Conservation (phyloP, 176 grass and related monocot genomes). For the Lolium multiflorum region DNA sequence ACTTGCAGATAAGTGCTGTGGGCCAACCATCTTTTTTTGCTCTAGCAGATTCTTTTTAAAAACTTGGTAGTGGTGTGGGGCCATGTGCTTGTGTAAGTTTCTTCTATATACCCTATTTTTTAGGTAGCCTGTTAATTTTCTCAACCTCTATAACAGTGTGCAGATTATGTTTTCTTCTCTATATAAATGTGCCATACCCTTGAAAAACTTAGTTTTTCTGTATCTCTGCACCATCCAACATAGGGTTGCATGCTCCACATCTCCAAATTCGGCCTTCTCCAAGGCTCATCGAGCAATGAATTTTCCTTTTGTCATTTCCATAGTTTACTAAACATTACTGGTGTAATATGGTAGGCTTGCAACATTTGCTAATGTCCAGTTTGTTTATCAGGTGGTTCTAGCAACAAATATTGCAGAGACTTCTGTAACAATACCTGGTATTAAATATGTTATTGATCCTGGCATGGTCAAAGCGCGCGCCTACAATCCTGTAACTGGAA, state of each 20-base stretch:
- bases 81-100: neutral
- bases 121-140: conserved; percentile 8
- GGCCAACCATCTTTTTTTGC: neutral
- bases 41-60: neutral
- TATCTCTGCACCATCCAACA: conserved; percentile 18
- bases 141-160: neutral
- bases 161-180: neutral
- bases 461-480: conserved; percentile 95
- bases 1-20: neutral
- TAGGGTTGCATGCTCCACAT: neutral
- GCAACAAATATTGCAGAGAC: conserved; percentile 99
- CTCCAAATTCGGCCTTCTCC: conserved; percentile 28
- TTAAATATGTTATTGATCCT: conserved; percentile 97
- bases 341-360: neutral
- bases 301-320: conserved; percentile 7
- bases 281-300: conserved; percentile 18
- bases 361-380: conserved; percentile 36
- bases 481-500: conserved; percentile 95
- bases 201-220: neutral
- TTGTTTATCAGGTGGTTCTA: conserved; percentile 73
- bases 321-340: neutral
- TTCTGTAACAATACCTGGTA: conserved; percentile 96
- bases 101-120: neutral
- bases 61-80: neutral
- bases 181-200: neutral